Base-by-base conservation (phyloP, 2,329 filamentous ascomycete species). In the Xylariaceae sp. region DNA sequence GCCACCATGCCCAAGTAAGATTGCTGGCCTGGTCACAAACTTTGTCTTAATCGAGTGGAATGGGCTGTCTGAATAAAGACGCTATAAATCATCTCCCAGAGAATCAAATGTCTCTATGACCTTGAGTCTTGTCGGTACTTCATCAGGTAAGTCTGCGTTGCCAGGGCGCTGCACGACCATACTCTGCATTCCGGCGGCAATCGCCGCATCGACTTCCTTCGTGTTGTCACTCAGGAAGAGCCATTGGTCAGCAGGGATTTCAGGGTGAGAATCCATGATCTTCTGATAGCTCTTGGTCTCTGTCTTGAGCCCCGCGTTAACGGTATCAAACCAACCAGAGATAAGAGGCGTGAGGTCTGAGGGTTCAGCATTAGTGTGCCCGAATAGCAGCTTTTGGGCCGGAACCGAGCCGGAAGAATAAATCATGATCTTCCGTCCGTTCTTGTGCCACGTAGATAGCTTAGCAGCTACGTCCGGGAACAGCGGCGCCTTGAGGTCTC, bases 151-250 rank as follows among this genome's bases (percentile, higher is more conserved):
- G 19, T 70, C 70, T 26, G 76, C 73, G 62, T 92, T 92, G 9
- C 85, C 86, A 12, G 83, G 81, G 40, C 86, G 73, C 40, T 73
- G 64, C 40, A 84, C 76, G 3, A 82, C 69, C 37, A 75, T 63
- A 53, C 75, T 74, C 52, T 71, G 68, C 74, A 85, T 78, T n/a
- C 79, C 80, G 9, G 78, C 75, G 40, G 62, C 64, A 45, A 69
- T 68, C 29, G 81, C 81, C 33, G 81, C 79, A 36, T 73, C 68
- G 24, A 84, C 78, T 62, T 85, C 81, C 55, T 74, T 76, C 31
- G 85, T 71, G 55, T 88, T 88, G 64, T 92, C 86, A 54, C 84
- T 90, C 44, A 90, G 65, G 59, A 92, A 92, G n/a, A 88, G 67
- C 68, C 85, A 85, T 40, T 74, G 68, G 9, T 59, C 61, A 13